Evolutionary conservation across 495 filamentous ascomycete genomes (phyloP), one percentile per base, ranked within the genome.

Genomic region (Choiromyces venosus): DNA sequence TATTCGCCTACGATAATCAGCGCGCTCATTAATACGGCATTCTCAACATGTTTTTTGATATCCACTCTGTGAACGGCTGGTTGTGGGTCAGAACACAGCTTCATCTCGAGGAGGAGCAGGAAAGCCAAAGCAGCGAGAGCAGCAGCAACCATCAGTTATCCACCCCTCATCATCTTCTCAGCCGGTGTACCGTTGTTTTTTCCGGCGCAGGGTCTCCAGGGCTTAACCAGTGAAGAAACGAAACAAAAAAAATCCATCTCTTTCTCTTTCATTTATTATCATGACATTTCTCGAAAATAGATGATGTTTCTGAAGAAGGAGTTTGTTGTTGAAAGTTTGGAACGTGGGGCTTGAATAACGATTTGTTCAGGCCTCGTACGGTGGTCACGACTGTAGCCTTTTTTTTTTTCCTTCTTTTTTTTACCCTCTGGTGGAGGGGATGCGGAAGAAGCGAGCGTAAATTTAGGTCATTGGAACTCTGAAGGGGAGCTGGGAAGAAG

Each of bases 161-260:
- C 68, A 76, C 71, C 71, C 71, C 74, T 66, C 69, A 66, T 73
- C 74, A 70, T 40, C 52, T 61, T 65, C 70, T 73, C 69, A 73
- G 70, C 74, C 69, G 74, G 52, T 70, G 74, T 77, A 61, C 52
- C 52, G 25, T 61, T 61, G 52, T 73, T 77, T 73, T 75, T 77
- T 61, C 74, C 75, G 69, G 69, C 73, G 73, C 39, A 72, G 74
- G 74, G 64, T 68, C 64, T 68, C 65, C 65, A 66, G 37, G 69
- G 69, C 65, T 61, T 65, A 46, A 69, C 66, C 69, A 38, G 40
- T 33, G 33, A 56, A 77, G 74, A 72, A 35, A 66, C 25, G 61
- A 74, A 66, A 72, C 39, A 52, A 38, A 75, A 73, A 39, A 75
- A 69, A 29, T 33, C n/a, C 56, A 76, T 66, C 69, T 76, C 52